phyloP scores from a whole-genome alignment of 176 grass and related monocot genomes.

The Musa acuminata region DNA sequence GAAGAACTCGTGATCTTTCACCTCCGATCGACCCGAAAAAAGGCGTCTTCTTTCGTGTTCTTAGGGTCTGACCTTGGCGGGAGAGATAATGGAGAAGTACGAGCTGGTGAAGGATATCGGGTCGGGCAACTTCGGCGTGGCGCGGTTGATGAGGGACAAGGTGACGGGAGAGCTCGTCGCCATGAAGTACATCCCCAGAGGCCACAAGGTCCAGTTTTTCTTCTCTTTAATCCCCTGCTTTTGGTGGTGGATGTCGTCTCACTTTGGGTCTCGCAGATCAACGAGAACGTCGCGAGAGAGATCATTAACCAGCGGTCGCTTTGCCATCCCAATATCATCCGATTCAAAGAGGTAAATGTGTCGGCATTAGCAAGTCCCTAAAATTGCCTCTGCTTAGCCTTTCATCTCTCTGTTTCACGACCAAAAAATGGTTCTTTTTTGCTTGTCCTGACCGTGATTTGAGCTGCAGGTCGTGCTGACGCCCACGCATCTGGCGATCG shows the following conservation, averaged over 20 bases:
- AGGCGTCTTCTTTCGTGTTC: too few species aligned
- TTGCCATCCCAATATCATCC: conserved; percentile 68
- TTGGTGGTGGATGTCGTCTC: neutral
- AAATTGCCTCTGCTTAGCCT: neutral
- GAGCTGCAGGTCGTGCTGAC: conserved; percentile 41
- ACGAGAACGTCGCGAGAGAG: conserved; percentile 74
- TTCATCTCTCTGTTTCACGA: neutral
- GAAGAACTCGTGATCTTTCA: too few species aligned
- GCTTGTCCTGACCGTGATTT: neutral
- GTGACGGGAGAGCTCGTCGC: conserved; percentile 92
- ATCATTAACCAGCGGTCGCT: conserved; percentile 72
- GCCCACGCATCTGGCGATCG: conserved; percentile 71
- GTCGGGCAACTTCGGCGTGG: conserved; percentile 75
- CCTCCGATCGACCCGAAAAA: too few species aligned
- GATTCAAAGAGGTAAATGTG: conserved; percentile 50
- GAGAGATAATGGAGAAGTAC: conserved; percentile 24
- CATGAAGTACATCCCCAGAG: conserved; percentile 86
- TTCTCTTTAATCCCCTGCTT: neutral
- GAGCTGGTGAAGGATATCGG: conserved; percentile 96
- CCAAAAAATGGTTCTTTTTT: neutral
- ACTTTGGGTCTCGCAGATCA: conserved; percentile 30
- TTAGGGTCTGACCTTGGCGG: too few species aligned
- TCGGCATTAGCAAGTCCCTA: neutral
- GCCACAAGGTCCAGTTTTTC: conserved; percentile 39
- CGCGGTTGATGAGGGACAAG: conserved; percentile 74